A percentile compares a stretch with the other conserved stretches of the same genome.
phyloP scores from a whole-genome alignment of 208 protist species.

The Leishmania mexicana region DNA sequence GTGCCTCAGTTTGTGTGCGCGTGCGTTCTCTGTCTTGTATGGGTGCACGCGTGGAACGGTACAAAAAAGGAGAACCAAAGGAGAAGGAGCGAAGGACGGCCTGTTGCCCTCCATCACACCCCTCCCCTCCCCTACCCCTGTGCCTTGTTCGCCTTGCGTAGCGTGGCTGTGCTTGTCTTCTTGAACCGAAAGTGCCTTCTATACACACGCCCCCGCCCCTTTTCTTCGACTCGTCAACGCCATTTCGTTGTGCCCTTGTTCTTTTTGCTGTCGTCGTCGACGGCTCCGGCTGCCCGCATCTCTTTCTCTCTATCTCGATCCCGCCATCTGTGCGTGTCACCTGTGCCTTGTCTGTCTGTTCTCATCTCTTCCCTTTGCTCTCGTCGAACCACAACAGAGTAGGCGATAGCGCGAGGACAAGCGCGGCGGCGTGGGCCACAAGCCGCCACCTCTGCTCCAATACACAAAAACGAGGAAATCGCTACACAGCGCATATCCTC shows the following conservation, averaged over 20 bases:
- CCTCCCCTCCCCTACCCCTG: neutral
- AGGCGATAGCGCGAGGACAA: neutral
- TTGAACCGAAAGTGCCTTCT: neutral
- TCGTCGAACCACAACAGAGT: neutral
- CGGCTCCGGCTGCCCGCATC: neutral
- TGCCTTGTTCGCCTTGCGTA: neutral
- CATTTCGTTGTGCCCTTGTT: neutral
- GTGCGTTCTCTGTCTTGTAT: neutral
- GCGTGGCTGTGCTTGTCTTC: neutral
- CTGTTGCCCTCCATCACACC: neutral
- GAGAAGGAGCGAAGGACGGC: neutral
- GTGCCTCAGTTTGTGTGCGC: neutral
- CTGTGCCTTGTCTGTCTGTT: neutral
- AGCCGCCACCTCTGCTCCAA: neutral
- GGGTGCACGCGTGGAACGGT: neutral
- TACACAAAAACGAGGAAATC: neutral
- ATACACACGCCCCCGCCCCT: neutral
- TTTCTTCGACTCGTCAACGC: neutral
- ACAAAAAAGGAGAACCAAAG: neutral
- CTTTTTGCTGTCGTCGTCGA: neutral
- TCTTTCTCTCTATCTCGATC: neutral
- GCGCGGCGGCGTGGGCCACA: neutral
- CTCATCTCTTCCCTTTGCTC: neutral
- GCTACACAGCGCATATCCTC: neutral
- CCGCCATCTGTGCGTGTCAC: neutral